Conservation (phyloP, 2,329 filamentous ascomycete species). For the Cladorrhinum sp. region DNA sequence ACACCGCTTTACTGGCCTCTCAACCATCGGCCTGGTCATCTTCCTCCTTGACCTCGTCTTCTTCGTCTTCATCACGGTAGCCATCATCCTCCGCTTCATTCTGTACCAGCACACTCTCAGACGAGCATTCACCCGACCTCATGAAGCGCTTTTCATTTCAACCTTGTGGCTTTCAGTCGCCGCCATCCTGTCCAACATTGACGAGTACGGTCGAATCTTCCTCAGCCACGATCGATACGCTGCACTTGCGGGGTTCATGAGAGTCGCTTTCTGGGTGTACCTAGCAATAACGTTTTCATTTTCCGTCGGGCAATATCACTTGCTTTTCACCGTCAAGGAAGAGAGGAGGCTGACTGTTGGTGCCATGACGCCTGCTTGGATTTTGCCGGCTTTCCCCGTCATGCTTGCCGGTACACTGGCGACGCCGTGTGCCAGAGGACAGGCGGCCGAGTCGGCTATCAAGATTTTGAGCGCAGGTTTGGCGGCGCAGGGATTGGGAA, state of each 20-base stretch:
- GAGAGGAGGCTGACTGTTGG: conserved; percentile 43
- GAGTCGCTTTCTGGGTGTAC: conserved; percentile 62
- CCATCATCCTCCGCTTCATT: conserved; percentile 43
- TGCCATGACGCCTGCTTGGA: conserved; percentile 60
- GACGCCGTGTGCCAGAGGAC: conserved; percentile 46
- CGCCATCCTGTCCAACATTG: conserved; percentile 54
- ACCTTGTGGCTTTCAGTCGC: conserved; percentile 60
- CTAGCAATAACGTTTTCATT: conserved; percentile 49
- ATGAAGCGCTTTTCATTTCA: conserved; percentile 58
- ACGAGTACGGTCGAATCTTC: conserved; percentile 46
- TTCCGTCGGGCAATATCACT: conserved; percentile 55
- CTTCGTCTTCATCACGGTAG: conserved; percentile 37
- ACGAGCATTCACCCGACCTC: conserved; percentile 45
- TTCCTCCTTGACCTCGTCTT: conserved; percentile 49
- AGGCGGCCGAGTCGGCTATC: conserved; percentile 46
- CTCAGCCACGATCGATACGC: conserved; percentile 38
- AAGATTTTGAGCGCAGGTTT: conserved; percentile 56
- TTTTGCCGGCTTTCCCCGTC: conserved; percentile 60
- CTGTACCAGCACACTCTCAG: conserved; percentile 42
- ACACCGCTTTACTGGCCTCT: conserved; percentile 44
- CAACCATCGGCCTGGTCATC: conserved; percentile 48
- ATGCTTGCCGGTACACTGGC: conserved; percentile 63
- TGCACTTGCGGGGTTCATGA: conserved; percentile 47
- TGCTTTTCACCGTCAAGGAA: conserved; percentile 49
- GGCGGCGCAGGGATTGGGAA: conserved; percentile 59